Evolutionary conservation across 768 basidiomycete species (phyloP), one percentile per base, ranked within the genome.

Genomic region (Pleurotus sapidus): DNA sequence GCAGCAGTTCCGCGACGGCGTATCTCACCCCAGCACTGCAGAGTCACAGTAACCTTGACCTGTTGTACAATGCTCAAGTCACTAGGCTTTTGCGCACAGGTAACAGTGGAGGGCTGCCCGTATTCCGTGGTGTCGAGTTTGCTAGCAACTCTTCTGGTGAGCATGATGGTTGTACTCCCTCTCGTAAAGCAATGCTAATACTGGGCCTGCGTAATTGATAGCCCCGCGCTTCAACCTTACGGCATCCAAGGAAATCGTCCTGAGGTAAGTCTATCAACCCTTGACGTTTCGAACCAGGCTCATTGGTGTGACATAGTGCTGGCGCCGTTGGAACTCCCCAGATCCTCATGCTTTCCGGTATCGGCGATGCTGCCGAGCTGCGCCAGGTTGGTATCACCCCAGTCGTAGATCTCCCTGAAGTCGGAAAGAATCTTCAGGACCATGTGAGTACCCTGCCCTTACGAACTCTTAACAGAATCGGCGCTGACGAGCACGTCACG

Each of bases 321-420:
- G 84, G 84, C 7, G 69, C 77, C 2, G 65, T 84, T 46, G 79
- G 80, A 24, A 78, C 74, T 56, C 77, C 83, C 14, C 75, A 80
- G 48, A 69, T 84, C 15, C 65, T 85, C 18, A 68, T 80, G 74
- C 68, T 72, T n/a, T 80, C 77, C 56, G 84, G 84, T 25, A 74
- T 85, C 34, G 84, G 84, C 0, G 81, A 82, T 3, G 60, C 58
- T 49, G 79, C 80, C 58, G 74, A 81, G 2, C 66, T 85, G 45
- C 58, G 70, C 14, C 64, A 66, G 17, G 78, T 75, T 7, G 77
- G 77, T 18, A 74, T 85, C 37, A 56, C 60, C 6, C 64, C 78
- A 37, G 61, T 67, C 17, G 54, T 75, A 40, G 74, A 75, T 47
- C 67, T 84, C 6, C 78, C 83, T 5, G 82, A 82, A 51, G 61